Base-by-base conservation (phyloP, 2,329 filamentous ascomycete genomes). In the Thyridium curvatum region DNA sequence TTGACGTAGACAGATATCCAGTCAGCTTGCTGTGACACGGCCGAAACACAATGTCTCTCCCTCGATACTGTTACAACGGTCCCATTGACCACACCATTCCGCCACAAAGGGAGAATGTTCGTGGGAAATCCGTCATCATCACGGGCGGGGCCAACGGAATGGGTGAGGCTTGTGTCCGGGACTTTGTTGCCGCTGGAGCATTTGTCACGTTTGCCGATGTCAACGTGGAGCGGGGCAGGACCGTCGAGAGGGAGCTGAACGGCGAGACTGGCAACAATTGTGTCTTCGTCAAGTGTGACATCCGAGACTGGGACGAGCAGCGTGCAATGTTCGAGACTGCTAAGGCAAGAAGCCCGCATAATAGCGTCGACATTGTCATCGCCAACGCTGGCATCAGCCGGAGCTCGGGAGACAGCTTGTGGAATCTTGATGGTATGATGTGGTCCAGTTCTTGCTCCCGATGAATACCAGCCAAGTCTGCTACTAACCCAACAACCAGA, bases 61-160 rank as follows among this genome's bases (percentile, higher is more conserved):
- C 21, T 6, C 21, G 21, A 26, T 26, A 26, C 21, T 6, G 21
- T 10, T 26, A 26, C 21, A 26, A 26, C 21, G 21, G 21, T 26
- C 21, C 21, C 6, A 26, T 26, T 10, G 21, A 26, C 21, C 21
- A 26, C 21, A 26, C 21, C 10, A 26, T 26, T 26, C 21, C 21
- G 6, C 21, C 21, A 26, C 6, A 26, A 10, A 26, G 21, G 21
- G 10, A 26, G 21, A 26, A 26, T 26, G 21, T 26, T 6, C 21
- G 21, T 26, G 66, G 62, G 18, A 72, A 70, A 45, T 66, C 63
- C 1, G 65, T 69, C 17, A 58, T 72, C 16, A 59, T 72, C 13
- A 72, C 68, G 2, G 67, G 68, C n/a, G 69, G 68, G 10, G 67
- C 58, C 29, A 62, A 60, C 41, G 64, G 64, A 16, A 62, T 68